Percentiles rank a stretch among this genome's conserved stretches.
Conservation (phyloP, 169 alveolate genomes). For the Cyclospora cayetanensis region DNA sequence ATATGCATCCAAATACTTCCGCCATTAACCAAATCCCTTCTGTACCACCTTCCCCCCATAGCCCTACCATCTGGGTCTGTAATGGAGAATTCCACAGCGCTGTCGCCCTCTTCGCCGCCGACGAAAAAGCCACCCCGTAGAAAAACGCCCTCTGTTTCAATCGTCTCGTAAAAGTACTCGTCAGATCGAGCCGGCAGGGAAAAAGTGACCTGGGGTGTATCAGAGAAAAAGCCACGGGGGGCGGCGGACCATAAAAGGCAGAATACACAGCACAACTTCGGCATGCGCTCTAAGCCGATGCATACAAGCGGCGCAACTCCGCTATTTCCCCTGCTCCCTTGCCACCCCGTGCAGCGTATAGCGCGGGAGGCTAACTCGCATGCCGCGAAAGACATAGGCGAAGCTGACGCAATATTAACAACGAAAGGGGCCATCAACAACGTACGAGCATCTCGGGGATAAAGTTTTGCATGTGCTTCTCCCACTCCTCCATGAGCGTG, state of each 20-base stretch:
- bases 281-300: no score
- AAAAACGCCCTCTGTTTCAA: constrained; percentile 56
- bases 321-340: no score
- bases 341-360: no score
- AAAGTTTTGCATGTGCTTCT: constrained; percentile 79
- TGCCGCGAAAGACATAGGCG: no score
- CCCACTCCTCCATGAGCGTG: constrained; percentile 81
- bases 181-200: constrained; percentile 69
- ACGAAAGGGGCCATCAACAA: no score
- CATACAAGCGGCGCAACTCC: no score
- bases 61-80: constrained; percentile 73
- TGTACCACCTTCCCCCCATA: background rate
- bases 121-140: constrained; percentile 79
- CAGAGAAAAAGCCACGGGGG: background rate
- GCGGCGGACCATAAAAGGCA: no score
- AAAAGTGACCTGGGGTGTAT: constrained; percentile 68
- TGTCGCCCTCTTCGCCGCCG: constrained; percentile 64
- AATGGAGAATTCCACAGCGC: constrained; percentile 76
- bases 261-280: no score
- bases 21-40: background rate
- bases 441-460: constrained; percentile 79
- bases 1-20: background rate
- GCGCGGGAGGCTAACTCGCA: no score
- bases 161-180: constrained; percentile 76
- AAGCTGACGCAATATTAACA: no score